These are phyloP conservation scores for Candida stauntonica DNA, from an alignment of 805 yeast genomes.

Conservation along the genomic window DNA sequence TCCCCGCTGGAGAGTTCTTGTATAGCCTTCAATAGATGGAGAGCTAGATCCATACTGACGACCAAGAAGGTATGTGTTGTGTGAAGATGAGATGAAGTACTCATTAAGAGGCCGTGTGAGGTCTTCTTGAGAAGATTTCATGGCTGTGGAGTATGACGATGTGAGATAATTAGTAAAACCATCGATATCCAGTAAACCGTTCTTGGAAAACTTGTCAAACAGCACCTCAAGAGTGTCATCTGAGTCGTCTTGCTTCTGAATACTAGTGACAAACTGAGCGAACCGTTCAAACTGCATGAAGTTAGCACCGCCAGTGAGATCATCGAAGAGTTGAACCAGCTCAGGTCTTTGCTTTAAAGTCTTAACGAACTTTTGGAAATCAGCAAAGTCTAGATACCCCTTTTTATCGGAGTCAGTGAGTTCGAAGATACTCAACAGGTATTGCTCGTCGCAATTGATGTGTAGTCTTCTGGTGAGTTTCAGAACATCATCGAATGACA, in stretches of 20 bases:
- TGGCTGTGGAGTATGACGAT: conserved; percentile 25
- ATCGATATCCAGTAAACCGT: conserved; percentile 13
- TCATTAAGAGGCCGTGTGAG: conserved; percentile 69
- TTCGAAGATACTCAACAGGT: conserved; percentile 47
- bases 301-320: conserved; percentile 23
- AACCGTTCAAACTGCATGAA: conserved; percentile 32
- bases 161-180: conserved; percentile 28
- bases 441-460: conserved; percentile 59
- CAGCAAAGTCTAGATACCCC: conserved; percentile 58
- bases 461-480: conserved; percentile 64
- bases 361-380: conserved; percentile 72
- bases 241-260: conserved; percentile 44
- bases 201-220: conserved; percentile 33
- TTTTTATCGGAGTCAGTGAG: conserved; percentile 46
- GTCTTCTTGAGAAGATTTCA: conserved; percentile 29
- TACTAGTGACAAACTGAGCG: conserved; percentile 37
- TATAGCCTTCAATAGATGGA: conserved; percentile 87
- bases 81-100: conserved; percentile 89
- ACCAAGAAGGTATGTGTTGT: conserved; percentile 87
- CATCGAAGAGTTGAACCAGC: conserved; percentile 45
- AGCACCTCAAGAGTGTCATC: conserved; percentile 29
- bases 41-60: conserved; percentile 84
- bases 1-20: conserved; percentile 82
- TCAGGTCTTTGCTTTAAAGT: conserved; percentile 65
- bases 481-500: conserved; percentile 64